Evolutionary conservation across 2,329 filamentous ascomycete genomes (phyloP).

Genomic region (Rhinocladiella similis): DNA sequence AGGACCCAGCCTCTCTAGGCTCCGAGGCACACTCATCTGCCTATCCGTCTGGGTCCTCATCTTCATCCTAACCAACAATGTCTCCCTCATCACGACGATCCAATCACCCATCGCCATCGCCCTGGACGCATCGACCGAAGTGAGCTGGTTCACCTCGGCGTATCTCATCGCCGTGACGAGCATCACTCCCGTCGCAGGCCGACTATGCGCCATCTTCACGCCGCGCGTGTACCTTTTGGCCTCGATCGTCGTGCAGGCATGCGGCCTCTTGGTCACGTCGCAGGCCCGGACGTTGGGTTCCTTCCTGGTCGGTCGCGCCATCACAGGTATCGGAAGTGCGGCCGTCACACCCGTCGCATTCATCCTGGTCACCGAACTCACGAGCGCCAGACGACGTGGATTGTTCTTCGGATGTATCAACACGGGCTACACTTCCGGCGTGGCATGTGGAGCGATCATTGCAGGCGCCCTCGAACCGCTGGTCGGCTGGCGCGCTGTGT

Average conservation of each 20-base stretch:
- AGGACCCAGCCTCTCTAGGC: slow-evolving; percentile 6
- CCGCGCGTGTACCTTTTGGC: slow-evolving; percentile 65
- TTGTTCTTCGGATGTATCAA: slow-evolving; percentile 75
- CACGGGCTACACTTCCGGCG: slow-evolving; percentile 68
- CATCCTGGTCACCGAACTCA: slow-evolving; percentile 75
- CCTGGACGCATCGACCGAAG: slow-evolving; percentile 69
- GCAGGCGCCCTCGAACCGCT: slow-evolving; percentile 64
- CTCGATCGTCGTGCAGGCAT: slow-evolving; percentile 58
- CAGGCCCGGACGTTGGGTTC: slow-evolving; percentile 57
- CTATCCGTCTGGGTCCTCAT: slow-evolving; percentile 28
- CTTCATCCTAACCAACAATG: slow-evolving; percentile 53
- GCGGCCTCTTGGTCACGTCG: slow-evolving; percentile 66
- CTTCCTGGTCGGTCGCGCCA: slow-evolving; percentile 68
- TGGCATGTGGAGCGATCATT: slow-evolving; percentile 70
- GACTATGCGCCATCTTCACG: slow-evolving; percentile 69
- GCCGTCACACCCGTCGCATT: slow-evolving; percentile 72
- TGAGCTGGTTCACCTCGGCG: slow-evolving; percentile 78
- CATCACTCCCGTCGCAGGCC: slow-evolving; percentile 68
- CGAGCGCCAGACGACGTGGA: slow-evolving; percentile 66
- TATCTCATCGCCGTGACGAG: slow-evolving; percentile 66
- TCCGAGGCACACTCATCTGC: slow-evolving; percentile 21
- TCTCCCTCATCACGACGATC: slow-evolving; percentile 78
- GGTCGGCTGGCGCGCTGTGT: slow-evolving; percentile 73
- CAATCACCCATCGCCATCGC: slow-evolving; percentile 76
- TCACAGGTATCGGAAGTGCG: slow-evolving; percentile 69